These are phyloP conservation scores for Hydnomerulius pinastri DNA, from an alignment of 768 basidiomycete species.

Conservation along the genomic window DNA sequence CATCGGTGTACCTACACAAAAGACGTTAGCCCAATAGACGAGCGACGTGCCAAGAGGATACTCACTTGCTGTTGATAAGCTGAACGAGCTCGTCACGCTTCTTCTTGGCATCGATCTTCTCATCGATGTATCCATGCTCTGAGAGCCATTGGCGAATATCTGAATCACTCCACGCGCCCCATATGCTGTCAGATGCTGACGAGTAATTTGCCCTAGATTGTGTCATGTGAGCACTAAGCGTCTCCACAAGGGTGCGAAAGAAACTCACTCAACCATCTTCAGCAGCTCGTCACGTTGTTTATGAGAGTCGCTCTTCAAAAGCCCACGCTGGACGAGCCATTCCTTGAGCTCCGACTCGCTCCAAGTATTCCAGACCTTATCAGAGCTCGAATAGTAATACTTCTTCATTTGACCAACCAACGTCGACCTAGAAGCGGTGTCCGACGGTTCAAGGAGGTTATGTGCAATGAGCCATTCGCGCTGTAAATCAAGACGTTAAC, in stretches of 20 bases:
- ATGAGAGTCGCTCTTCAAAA: conserved; percentile 73
- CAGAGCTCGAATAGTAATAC: conserved; percentile 69
- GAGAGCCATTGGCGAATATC: conserved; percentile 75
- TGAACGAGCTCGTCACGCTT: conserved; percentile 77
- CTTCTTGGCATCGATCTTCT: conserved; percentile 51
- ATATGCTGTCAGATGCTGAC: conserved; percentile 59
- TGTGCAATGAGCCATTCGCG: conserved; percentile 84
- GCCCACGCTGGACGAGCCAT: conserved; percentile 77
- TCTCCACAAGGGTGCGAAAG: neutral
- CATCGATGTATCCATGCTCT: conserved; percentile 64
- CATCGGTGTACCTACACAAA: conserved; percentile 53
- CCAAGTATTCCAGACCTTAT: conserved; percentile 69
- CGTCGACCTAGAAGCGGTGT: conserved; percentile 53
- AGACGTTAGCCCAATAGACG: conserved; percentile 2
- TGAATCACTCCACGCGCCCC: conserved; percentile 71
- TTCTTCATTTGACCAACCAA: conserved; percentile 68
- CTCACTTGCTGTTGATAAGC: conserved; percentile 70
- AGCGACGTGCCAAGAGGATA: neutral
- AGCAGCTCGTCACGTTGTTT: conserved; percentile 74
- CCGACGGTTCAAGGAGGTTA: conserved; percentile 63
- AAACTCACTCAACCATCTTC: conserved; percentile 63
- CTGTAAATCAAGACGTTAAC: conserved; percentile 35
- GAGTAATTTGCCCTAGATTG: conserved; percentile 64
- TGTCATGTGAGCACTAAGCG: neutral
- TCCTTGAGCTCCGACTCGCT: conserved; percentile 71